These are phyloP conservation scores for Cytospora schulzeri DNA, from an alignment of 2,329 filamentous ascomycete species.

Conservation along the genomic window DNA sequence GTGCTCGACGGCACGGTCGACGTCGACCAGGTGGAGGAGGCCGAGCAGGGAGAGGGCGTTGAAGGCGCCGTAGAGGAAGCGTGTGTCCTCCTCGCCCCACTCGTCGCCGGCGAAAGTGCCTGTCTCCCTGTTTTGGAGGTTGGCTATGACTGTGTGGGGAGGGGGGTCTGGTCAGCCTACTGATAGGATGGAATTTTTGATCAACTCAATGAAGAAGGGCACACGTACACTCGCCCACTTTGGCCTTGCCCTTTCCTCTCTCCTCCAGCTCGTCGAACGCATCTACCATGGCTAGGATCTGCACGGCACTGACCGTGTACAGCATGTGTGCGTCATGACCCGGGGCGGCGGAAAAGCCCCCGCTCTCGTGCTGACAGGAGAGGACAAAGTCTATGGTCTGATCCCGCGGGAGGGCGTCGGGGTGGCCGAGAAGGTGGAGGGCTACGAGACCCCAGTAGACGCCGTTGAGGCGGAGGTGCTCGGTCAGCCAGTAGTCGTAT, in stretches of 20 bases:
- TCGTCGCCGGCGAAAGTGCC: conserved; percentile 93
- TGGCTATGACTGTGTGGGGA: conserved; percentile 67
- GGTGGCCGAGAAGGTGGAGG: conserved; percentile 79
- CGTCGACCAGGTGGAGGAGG: conserved; percentile 72
- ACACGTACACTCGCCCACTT: conserved; percentile 77
- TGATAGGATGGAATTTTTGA: no score
- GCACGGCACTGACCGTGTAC: conserved; percentile 92
- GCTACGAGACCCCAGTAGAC: conserved; percentile 95
- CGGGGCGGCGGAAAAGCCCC: conserved; percentile 91
- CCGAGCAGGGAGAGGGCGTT: conserved; percentile 86
- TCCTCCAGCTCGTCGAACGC: conserved; percentile 81
- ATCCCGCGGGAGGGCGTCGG: conserved; percentile 77
- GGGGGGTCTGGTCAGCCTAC: conserved; percentile 26
- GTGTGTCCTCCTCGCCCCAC: conserved; percentile 95
- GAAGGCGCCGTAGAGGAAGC: conserved; percentile 88
- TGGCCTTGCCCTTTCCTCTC: conserved; percentile 67
- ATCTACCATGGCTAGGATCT: conserved; percentile 86
- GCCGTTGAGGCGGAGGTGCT: conserved; percentile 92
- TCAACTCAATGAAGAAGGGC: conserved; percentile 30
- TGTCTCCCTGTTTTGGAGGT: conserved; percentile 75
- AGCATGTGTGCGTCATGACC: conserved; percentile 96
- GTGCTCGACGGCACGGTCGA: conserved; percentile 78
- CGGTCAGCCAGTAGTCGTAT: conserved; percentile 96
- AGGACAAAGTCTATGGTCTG: conserved; percentile 91
- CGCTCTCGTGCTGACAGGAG: conserved; percentile 85